phyloP scores from a whole-genome alignment of 179 eudicot species.

The Camellia oleifera region DNA sequence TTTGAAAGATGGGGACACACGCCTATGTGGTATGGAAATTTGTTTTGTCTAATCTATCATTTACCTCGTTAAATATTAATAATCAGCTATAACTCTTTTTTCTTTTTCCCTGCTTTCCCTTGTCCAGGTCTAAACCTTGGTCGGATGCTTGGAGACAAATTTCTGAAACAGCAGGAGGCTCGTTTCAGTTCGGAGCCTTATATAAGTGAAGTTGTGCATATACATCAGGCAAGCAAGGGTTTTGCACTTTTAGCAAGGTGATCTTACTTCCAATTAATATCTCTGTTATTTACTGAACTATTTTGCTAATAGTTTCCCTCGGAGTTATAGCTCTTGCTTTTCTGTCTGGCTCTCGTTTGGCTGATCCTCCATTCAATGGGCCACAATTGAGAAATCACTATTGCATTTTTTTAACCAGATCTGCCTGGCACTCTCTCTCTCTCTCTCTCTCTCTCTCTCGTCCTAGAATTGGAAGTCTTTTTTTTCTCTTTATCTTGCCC shows the following conservation, averaged over 20 bases:
- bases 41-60: background rate
- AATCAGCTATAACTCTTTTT: background rate
- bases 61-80: background rate
- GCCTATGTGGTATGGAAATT: conserved; percentile 66
- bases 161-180: conserved; percentile 88
- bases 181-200: conserved; percentile 92
- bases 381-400: background rate
- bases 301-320: background rate
- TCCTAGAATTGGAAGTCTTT: too few relatives aligned
- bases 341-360: background rate
- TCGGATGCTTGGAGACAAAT: conserved; percentile 98
- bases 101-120: conserved; percentile 4
- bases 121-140: conserved; percentile 84
- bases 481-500: too few relatives aligned
- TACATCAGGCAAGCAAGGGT: conserved; percentile 54
- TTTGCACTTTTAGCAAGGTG: conserved; percentile 91
- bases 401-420: conserved; percentile 3
- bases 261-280: conserved; percentile 7
- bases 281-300: background rate
- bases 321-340: background rate
- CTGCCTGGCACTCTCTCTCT: background rate
- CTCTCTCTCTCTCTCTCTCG: too few relatives aligned
- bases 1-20: conserved; percentile 90
- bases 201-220: conserved; percentile 66
- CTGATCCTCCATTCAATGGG: background rate